A percentile compares a stretch with the other conserved stretches of the same genome.
phyloP scores from a whole-genome alignment of 108 stramenopile genomes.

The Fistulifera solaris region DNA sequence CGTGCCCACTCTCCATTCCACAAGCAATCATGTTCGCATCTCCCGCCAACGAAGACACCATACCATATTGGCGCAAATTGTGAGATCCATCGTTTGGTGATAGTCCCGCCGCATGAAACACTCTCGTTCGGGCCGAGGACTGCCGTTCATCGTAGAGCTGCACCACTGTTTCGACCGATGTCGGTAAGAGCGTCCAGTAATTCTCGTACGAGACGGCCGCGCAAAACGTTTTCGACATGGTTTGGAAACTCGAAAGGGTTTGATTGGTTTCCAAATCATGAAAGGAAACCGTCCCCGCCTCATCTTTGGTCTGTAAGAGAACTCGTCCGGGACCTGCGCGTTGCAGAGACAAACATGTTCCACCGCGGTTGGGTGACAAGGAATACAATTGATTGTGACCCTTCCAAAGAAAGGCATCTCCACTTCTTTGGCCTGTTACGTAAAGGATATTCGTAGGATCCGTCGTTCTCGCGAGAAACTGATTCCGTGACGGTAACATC shows the following conservation, averaged over 20 bases:
- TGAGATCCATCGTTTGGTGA: not conserved
- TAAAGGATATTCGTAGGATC: too few relatives aligned
- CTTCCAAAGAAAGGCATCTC: too few relatives aligned
- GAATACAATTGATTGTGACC: too few relatives aligned
- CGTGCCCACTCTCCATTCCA: conserved; percentile 77
- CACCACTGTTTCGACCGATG: conserved; percentile 8
- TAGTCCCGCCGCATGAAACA: not conserved
- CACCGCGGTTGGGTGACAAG: too few relatives aligned
- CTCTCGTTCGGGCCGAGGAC: too few relatives aligned
- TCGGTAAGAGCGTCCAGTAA: conserved; percentile 5
- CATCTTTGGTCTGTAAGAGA: conserved; percentile 66
- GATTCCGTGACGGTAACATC: too few relatives aligned
- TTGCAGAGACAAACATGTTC: too few relatives aligned
- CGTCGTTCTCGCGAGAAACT: too few relatives aligned
- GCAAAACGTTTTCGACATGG: conserved; percentile 63
- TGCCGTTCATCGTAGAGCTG: conserved; percentile 37
- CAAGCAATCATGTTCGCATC: conserved; percentile 31
- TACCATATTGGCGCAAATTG: conserved; percentile 23
- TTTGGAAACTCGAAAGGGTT: conserved; percentile 8
- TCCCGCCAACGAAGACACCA: conserved; percentile 58
- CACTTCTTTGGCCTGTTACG: too few relatives aligned
- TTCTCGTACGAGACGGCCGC: conserved; percentile 38
- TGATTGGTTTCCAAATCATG: conserved; percentile 22
- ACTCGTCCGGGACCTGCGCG: conserved; percentile 5
- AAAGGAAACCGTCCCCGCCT: conserved; percentile 60